phyloP scores from a whole-genome alignment of 495 filamentous ascomycete genomes.

The Hypoxylon fragiforme region DNA sequence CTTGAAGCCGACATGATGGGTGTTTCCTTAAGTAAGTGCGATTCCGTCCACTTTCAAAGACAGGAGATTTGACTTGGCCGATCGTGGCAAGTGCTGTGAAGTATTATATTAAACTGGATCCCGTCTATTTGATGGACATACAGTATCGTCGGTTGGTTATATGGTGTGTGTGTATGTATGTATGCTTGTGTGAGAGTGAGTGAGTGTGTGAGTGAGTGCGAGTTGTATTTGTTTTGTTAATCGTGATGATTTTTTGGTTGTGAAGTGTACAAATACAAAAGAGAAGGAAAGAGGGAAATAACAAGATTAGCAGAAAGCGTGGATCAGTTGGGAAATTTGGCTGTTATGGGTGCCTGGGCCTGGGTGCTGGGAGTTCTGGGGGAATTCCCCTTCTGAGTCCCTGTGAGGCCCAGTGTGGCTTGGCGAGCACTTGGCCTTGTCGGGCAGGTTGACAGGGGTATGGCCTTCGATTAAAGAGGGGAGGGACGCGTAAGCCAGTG shows the following conservation, averaged over 20 bases:
- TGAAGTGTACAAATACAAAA: conserved; percentile 17
- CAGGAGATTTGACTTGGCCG: no score
- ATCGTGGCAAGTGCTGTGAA: no score
- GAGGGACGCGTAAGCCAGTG: conserved; percentile 49
- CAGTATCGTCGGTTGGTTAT: no score
- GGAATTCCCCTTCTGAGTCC: conserved; percentile 10
- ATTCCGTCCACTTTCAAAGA: no score
- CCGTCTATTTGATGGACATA: no score
- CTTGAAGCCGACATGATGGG: conserved; percentile 24
- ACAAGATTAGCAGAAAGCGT: conserved; percentile 21
- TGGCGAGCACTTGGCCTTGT: conserved; percentile 38
- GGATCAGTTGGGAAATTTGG: conserved; percentile 39
- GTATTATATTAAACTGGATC: no score
- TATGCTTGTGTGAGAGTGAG: no score
- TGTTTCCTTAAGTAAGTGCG: not conserved
- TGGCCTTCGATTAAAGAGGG: conserved; percentile 35
- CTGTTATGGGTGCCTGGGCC: conserved; percentile 23
- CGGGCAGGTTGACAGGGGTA: conserved; percentile 35
- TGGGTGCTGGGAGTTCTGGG: conserved; percentile 18
- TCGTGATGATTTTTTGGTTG: no score
- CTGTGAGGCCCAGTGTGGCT: conserved; percentile 22
- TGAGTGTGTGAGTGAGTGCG: no score
- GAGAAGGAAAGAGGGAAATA: conserved; percentile 10
- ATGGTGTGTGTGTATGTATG: no score
- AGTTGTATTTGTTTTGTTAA: no score